Conservation (phyloP, 2,329 filamentous ascomycete genomes). For the Fusarium sp. region DNA sequence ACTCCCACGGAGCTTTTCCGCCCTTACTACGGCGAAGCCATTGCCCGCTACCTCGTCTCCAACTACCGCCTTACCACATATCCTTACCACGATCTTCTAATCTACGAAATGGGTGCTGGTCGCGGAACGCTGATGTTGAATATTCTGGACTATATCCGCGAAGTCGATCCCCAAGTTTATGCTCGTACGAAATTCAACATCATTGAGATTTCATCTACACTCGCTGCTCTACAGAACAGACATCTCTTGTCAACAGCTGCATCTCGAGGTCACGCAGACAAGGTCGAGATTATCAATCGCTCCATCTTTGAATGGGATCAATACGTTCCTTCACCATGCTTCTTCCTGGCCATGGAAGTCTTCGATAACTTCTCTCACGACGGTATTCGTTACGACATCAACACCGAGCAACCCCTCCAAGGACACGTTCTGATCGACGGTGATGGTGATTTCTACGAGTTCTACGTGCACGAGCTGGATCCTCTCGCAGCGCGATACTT, state of each 20-base stretch:
- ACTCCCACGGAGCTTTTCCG: constrained; percentile 97
- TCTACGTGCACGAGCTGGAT: constrained; percentile 85
- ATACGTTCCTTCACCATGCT: constrained; percentile 91
- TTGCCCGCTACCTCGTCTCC: constrained; percentile 93
- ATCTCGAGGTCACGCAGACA: constrained; percentile 79
- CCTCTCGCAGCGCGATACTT: constrained; percentile 85
- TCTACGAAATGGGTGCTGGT: constrained; percentile 98
- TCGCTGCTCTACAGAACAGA: constrained; percentile 81
- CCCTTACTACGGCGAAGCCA: constrained; percentile 95
- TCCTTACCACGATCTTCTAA: constrained; percentile 95
- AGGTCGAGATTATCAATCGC: constrained; percentile 93
- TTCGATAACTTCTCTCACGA: constrained; percentile 99
- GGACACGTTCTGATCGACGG: constrained; percentile 87
- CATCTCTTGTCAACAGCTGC: constrained; percentile 75
- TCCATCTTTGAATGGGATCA: constrained; percentile 95
- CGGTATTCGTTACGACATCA: constrained; percentile 86
- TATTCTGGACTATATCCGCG: constrained; percentile 94
- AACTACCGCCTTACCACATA: constrained; percentile 96
- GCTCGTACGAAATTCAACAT: constrained; percentile 92
- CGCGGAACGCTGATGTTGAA: constrained; percentile 99
- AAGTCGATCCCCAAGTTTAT: constrained; percentile 90
- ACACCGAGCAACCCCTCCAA: constrained; percentile 85
- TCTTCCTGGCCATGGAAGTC: constrained; percentile 97
- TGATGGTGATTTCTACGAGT: constrained; percentile 92
- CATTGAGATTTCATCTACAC: constrained; percentile 89